These are phyloP conservation scores for Tolypocladium ophioglossoides DNA, from an alignment of 2,329 filamentous ascomycete species.

Conservation along the genomic window DNA sequence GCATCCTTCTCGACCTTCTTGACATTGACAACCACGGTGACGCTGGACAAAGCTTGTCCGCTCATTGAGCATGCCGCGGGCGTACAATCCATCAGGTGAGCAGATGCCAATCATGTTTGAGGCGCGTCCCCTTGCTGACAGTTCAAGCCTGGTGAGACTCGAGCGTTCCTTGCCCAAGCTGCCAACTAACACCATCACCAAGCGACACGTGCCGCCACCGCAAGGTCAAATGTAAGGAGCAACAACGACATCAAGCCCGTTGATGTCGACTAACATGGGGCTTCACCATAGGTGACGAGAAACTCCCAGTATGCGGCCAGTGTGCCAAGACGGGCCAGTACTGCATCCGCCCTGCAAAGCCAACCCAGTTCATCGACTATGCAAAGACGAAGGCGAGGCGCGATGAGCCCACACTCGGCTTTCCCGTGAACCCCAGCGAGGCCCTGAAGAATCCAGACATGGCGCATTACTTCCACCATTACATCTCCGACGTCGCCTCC, in stretches of 20 bases:
- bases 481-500: slow-evolving; percentile 25
- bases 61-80: not conserved
- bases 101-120: not conserved
- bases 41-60: no score
- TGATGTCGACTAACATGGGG: not conserved
- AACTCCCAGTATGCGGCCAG: slow-evolving; percentile 19
- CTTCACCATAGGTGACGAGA: slow-evolving; percentile 18
- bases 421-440: slow-evolving; percentile 12
- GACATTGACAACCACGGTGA: no score
- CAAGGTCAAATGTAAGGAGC: slow-evolving; percentile 22
- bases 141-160: not conserved
- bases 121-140: not conserved
- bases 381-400: not conserved
- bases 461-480: slow-evolving; percentile 26
- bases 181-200: not conserved
- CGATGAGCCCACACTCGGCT: not conserved
- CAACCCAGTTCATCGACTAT: slow-evolving; percentile 4
- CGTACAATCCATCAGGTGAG: not conserved
- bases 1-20: no score
- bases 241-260: not conserved
- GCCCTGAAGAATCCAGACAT: slow-evolving; percentile 20
- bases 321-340: slow-evolving; percentile 20
- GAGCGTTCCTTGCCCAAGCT: no score
- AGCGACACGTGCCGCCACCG: slow-evolving; percentile 27
- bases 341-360: slow-evolving; percentile 20